phyloP scores from a whole-genome alignment of 768 basidiomycete genomes.

The Tulasnella sp. region DNA sequence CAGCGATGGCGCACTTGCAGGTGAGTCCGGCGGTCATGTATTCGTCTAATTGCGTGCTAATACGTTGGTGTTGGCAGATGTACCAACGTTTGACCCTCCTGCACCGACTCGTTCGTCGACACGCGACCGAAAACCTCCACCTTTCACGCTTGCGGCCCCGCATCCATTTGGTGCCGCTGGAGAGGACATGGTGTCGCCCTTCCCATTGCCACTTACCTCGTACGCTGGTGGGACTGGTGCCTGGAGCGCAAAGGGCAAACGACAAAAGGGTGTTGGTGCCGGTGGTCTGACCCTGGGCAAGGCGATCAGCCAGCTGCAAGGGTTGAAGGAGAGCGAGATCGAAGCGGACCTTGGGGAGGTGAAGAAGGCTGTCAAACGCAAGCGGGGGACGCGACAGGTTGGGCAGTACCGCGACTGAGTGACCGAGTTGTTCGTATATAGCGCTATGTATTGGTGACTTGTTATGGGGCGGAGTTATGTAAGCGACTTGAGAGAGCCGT shows the following conservation, averaged over 20 bases:
- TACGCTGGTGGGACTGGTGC: constrained; percentile 39
- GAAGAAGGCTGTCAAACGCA: constrained; percentile 68
- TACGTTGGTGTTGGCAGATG: constrained; percentile 15
- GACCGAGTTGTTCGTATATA: neutral
- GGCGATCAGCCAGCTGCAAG: constrained; percentile 60
- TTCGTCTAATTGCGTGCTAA: neutral
- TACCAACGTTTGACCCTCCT: constrained; percentile 34
- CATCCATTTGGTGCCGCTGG: constrained; percentile 86
- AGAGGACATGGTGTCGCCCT: constrained; percentile 84
- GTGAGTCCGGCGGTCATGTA: constrained; percentile 46
- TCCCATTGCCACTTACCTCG: constrained; percentile 68
- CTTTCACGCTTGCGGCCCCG: constrained; percentile 50
- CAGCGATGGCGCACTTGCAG: constrained; percentile 77
- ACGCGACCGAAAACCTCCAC: constrained; percentile 43
- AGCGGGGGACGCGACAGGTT: constrained; percentile 42
- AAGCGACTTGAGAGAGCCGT: constrained; percentile 13
- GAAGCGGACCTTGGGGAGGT: constrained; percentile 80
- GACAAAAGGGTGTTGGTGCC: constrained; percentile 46
- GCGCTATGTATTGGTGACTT: constrained; percentile 11
- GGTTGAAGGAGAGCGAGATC: constrained; percentile 68
- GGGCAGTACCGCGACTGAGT: constrained; percentile 28
- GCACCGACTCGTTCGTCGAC: constrained; percentile 47
- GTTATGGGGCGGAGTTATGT: constrained; percentile 17
- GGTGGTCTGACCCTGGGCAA: constrained; percentile 61
- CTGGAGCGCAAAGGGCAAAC: constrained; percentile 38